Evolutionary conservation across 495 filamentous ascomycete species (phyloP), one percentile per base, ranked within the genome.

Genomic region (Pseudoneurospora amorphoporcata): DNA sequence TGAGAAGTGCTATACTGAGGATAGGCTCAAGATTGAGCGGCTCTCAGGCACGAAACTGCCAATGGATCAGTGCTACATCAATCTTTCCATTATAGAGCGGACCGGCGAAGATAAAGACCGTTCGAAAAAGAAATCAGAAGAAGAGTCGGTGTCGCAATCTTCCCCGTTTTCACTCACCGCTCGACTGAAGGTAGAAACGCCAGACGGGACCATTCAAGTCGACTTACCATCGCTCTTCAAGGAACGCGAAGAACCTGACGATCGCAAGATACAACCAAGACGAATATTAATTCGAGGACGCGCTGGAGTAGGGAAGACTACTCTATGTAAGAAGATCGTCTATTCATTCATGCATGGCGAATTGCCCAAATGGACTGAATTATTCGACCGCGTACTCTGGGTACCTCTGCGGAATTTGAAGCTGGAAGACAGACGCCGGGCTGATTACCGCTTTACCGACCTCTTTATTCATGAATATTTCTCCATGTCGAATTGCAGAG

Each of bases 321-420:
- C 83, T n/a, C 72, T 84, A 32, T 84, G 80, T 76, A 85, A 85
- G 69, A 85, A 83, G 77, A 41, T 81, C 45, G 73, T 84, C 61
- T 68, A 80, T 72, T 78, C 77, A 16, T 82, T 80, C 71, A 71
- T 68, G 16, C 16, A 74, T 72, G 68, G 71, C 40, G 40, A 39
- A 43, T 58, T 68, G 12, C 40, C 40, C 3, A 14, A 69, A 16
- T 83, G 80, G 81, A 68, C 45, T 0, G 70, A 76, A 2, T 17
- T 76, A 10, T 83, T 82, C 71, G 79, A 83, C 73, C 77, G 79
- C 32, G 47, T 83, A 10, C 72, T 84, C 74, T 84, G 80, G 82
- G 74, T 84, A 19, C 82, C 82, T 61, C 77, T 75, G 39, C 76
- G 78, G 65, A 75, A 73, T 39, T 65, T 79, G 75, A 73, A 79